Evolutionary conservation across 805 yeast species (phyloP).

Genomic region (Candida sphagnicola): DNA sequence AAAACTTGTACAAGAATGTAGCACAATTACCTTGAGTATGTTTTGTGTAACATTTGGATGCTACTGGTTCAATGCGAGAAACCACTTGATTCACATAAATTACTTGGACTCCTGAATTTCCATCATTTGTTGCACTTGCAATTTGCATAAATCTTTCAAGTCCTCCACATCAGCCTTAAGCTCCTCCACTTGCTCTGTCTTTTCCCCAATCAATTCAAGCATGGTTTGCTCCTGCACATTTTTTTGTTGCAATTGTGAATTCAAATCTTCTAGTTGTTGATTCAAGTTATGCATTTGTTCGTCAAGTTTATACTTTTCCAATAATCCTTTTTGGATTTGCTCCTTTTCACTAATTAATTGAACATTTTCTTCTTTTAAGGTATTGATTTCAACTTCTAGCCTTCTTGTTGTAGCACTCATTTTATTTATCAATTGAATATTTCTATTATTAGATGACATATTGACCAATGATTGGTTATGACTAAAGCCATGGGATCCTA

Average conservation of each 20-base stretch:
- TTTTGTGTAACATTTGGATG: no score
- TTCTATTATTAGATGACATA: conserved; percentile 16
- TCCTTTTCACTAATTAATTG: conserved; percentile 55
- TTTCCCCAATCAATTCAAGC: conserved; percentile 76
- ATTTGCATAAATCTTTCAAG: conserved; percentile 75
- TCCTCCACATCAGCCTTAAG: conserved; percentile 84
- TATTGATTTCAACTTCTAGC: conserved; percentile 71
- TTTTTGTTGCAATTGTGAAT: conserved; percentile 30
- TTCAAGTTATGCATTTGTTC: conserved; percentile 28
- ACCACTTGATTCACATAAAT: no score
- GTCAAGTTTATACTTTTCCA: conserved; percentile 30
- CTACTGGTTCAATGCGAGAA: no score
- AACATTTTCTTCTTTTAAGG: conserved; percentile 59
- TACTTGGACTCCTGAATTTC: conserved; percentile 43
- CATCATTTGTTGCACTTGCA: conserved; percentile 85
- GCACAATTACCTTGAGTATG: no score
- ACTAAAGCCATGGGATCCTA: conserved; percentile 1
- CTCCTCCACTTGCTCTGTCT: conserved; percentile 81
- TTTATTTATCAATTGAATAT: conserved; percentile 66
- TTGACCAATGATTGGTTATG: conserved; percentile 6
- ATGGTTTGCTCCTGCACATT: conserved; percentile 48
- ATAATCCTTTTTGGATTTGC: conserved; percentile 63
- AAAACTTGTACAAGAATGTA: no score
- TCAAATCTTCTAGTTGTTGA: conserved; percentile 20
- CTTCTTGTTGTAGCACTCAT: conserved; percentile 74